These are phyloP conservation scores for Blastocystis sp. DNA, from an alignment of 352 stramenopile species.

Conservation along the genomic window DNA sequence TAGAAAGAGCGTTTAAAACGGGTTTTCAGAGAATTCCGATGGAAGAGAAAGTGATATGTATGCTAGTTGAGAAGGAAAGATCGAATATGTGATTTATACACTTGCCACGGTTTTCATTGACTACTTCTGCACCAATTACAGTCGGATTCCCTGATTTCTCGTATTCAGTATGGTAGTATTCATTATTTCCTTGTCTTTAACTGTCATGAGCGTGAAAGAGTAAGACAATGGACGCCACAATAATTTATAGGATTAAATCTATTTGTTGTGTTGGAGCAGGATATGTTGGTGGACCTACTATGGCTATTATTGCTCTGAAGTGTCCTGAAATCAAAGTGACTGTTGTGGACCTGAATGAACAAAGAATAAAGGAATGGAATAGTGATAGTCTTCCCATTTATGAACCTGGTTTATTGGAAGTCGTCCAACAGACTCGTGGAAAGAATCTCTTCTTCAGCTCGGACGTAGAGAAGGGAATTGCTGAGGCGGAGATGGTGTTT, in stretches of 20 bases:
- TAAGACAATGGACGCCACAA: no score
- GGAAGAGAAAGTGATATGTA: no score
- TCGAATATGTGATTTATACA: no score
- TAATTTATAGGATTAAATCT: constrained; percentile 44
- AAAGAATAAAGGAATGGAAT: constrained; percentile 96
- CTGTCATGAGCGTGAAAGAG: background rate
- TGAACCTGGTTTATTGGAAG: constrained; percentile 89
- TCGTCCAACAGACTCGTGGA: constrained; percentile 82
- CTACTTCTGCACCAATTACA: no score
- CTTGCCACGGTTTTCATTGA: no score
- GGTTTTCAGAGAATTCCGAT: background rate
- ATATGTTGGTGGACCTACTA: constrained; percentile 97
- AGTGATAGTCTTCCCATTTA: constrained; percentile 90
- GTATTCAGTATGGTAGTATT: no score
- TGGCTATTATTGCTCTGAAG: constrained; percentile 94
- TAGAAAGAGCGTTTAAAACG: no score
- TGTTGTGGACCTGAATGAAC: constrained; percentile 87
- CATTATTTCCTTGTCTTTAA: no score
- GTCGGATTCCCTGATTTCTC: no score
- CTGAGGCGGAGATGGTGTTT: constrained; percentile 94
- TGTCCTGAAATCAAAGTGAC: constrained; percentile 93
- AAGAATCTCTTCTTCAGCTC: constrained; percentile 98
- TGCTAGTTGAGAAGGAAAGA: no score
- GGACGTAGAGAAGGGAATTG: constrained; percentile 89
- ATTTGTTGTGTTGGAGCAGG: constrained; percentile 83